Evolutionary conservation across 768 basidiomycete species (phyloP), one percentile per base, ranked within the genome.

Genomic region (Scleroderma citrinum): DNA sequence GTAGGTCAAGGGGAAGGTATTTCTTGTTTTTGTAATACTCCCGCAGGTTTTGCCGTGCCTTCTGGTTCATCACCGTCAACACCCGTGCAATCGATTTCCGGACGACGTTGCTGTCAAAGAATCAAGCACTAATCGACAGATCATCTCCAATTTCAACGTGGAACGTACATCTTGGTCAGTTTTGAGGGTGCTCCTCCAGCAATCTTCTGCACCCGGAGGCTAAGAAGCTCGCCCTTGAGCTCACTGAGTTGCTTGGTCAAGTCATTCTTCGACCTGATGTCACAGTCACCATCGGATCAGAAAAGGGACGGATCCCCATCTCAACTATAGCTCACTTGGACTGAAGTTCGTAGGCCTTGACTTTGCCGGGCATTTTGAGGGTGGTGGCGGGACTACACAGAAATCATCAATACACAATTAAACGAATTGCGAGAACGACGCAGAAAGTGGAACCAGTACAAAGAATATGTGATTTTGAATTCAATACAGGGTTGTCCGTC

Each of bases 61-160:
- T 99, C 70, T 92, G 88, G 86, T 96, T 98, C 79, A 87, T 95
- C 62, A 98, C 93, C 38, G 96, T 99, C 74, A 97, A 71, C 58
- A 98, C 94, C 48, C 96, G 92, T 56, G 96, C 96, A 66, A 99
- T 91, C 57, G 92, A 94, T 76, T 97, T 98, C 79, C 96, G 94
- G 71, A 97, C 92, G 58, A 87, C 79, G 71, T 85, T 82, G 72
- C 96, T 99, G 57, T n/a, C 44, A 52, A 26, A 11, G 17, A 50
- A 38, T 23, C 14, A 51, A 50, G 29, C 29, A 37, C 37, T 6
- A 26, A 29, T 42, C 42, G 14, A 6, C 17, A 5, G 26, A 10
- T 12, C 23, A 32, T 17, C 5, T 13, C 29, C 30, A 14, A 41
- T 16, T 13, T 7, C 24, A 26, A 2, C 26, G n/a, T 11, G 10